Percentiles rank a stretch among this genome's conserved stretches.
Conservation (phyloP, 441 rosid genomes). For the Dalechampia spathulata region DNA sequence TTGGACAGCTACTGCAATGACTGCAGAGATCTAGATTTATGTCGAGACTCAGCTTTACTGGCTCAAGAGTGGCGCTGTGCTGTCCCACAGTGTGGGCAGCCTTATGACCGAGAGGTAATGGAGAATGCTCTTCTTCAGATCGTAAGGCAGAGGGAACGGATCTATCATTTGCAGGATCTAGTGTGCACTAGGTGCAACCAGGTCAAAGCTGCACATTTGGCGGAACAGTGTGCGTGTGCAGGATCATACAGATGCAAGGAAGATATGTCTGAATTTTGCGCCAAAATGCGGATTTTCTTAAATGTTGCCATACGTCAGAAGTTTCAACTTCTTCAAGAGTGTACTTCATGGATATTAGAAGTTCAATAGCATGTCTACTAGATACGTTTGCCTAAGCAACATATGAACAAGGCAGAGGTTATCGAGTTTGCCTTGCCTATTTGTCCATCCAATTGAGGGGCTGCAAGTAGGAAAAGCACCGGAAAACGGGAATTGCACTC, state of each 20-base stretch:
- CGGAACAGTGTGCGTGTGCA: conserved; percentile 78
- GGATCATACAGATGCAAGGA: conserved; percentile 83
- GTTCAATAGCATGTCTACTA: conserved; percentile 16
- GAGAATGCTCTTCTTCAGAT: conserved; percentile 87
- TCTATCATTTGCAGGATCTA: conserved; percentile 87
- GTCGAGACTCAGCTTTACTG: conserved; percentile 60
- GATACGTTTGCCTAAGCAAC: background rate
- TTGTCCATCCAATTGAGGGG: too few species aligned
- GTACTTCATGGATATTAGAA: conserved; percentile 60
- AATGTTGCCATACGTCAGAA: conserved; percentile 61
- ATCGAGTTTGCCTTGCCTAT: too few species aligned
- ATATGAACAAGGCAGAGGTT: background rate
- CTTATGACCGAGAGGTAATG: conserved; percentile 67
- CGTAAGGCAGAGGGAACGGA: conserved; percentile 69
- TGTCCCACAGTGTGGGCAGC: conserved; percentile 87
- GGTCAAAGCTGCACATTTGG: conserved; percentile 83
- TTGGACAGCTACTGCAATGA: conserved; percentile 86
- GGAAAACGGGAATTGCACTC: too few species aligned
- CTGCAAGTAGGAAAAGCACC: too few species aligned
- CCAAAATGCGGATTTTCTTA: conserved; percentile 70
- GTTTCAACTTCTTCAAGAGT: conserved; percentile 62
- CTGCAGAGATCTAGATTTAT: conserved; percentile 86
- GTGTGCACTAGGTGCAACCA: conserved; percentile 79
- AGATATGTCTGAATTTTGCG: conserved; percentile 47
- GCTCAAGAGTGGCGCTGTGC: conserved; percentile 84